These are phyloP conservation scores for Colletotrichum siamense DNA, from an alignment of 2,329 filamentous ascomycete species.

Conservation along the genomic window DNA sequence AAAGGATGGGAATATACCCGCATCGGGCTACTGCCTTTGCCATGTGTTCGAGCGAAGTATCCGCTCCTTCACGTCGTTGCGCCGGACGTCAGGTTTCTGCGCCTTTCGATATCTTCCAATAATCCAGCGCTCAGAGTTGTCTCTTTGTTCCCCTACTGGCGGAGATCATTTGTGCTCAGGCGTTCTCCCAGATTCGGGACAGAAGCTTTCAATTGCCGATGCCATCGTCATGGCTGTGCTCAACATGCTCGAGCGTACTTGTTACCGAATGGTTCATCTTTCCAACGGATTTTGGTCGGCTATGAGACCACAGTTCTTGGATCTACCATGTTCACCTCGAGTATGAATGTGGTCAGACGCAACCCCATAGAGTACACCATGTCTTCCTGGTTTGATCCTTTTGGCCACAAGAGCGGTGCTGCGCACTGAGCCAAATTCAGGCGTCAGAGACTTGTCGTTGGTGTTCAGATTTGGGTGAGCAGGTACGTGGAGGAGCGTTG, in stretches of 20 bases:
- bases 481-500: background rate
- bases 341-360: background rate
- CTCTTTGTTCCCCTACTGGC: background rate
- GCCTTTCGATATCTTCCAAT: background rate
- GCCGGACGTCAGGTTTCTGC: background rate
- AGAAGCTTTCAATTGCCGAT: background rate
- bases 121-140: background rate
- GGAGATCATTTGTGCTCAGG: background rate
- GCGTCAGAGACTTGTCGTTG: background rate
- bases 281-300: background rate
- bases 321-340: background rate
- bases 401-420: background rate
- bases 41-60: background rate
- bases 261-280: background rate
- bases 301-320: background rate
- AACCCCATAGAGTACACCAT: background rate
- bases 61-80: background rate
- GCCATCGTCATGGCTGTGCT: background rate
- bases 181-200: background rate
- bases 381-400: background rate
- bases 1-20: background rate
- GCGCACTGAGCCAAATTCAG: background rate
- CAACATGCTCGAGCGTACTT: background rate
- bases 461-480: background rate
- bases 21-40: background rate